A percentile compares a stretch with the other conserved stretches of the same genome.
Evolutionary conservation across 1,139 yeast species (phyloP).

Genomic region (Saccharomycopsis crataegensis): DNA sequence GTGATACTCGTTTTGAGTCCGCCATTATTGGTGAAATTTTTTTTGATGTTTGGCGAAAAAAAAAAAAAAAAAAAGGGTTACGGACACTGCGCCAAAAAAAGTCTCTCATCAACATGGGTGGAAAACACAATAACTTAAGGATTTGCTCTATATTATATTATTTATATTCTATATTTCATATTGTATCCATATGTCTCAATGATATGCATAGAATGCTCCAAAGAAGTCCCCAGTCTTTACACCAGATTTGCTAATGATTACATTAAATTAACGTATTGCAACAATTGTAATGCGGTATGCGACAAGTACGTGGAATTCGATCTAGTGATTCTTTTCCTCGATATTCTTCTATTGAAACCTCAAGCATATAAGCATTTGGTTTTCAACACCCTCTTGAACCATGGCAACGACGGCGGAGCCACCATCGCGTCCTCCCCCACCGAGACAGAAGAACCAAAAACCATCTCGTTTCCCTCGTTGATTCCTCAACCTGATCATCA

Average conservation of each 20-base stretch:
- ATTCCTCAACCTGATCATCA: no score
- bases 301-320: constrained; percentile 93
- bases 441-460: neutral
- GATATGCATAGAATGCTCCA: constrained; percentile 87
- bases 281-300: constrained; percentile 62
- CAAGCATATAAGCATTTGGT: constrained; percentile 89
- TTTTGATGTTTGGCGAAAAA: no score
- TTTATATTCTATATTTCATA: no score
- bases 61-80: no score
- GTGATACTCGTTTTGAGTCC: no score
- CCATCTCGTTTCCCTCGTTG: no score
- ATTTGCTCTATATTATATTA: no score
- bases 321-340: constrained; percentile 74
- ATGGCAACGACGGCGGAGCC: constrained; percentile 2
- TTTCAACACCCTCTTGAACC: constrained; percentile 52
- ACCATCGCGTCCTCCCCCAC: neutral
- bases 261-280: constrained; percentile 74
- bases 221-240: constrained; percentile 57
- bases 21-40: no score
- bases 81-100: no score
- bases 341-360: constrained; percentile 72
- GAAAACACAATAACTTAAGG: no score
- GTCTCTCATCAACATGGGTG: no score
- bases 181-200: constrained; percentile 29
- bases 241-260: constrained; percentile 71